Base-by-base conservation (phyloP, 352 stramenopile genomes). In the Nothophytophthora sp. region DNA sequence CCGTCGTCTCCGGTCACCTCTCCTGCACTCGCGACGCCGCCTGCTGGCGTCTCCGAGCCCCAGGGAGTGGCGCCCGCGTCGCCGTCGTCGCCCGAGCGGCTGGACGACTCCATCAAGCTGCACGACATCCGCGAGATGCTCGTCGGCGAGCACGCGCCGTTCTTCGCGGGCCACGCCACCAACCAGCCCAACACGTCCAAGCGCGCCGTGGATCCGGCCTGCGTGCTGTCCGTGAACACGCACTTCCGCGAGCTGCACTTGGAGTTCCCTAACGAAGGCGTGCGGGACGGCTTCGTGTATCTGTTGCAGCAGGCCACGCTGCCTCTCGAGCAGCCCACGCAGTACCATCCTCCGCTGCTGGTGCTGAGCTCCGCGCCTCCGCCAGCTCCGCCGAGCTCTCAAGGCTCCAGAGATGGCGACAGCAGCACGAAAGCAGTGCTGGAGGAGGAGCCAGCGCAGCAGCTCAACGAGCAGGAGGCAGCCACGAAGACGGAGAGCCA, bases 241-340 rank as follows among this genome's bases (percentile, higher is more conserved):
- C 71, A 72, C 8, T 80, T 77, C 43, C 77, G 81, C 19, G 73
- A 89, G 19, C 66, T 92, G 16, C 81, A 92, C 34, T 51, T 92
- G 9, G 79, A 88, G 52, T 86, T 92, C 36, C 39, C 76, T 4
- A 81, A 82, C 48, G 61, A 86, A 61, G 76, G 87, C 11, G 51
- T 70, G 9, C 78, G 81, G 25, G 69, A 92, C 64, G 78, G 75
- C 32, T 90, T 92, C 25, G 61, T 70, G 38, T 90, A 73, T 55
- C 55, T 90, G 58, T 60, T 92, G 1, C 63, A 90, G 38, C 80
- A 91, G 66, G 62, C 73, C 15, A 82, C 75, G 1, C 46, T 89
- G 22, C 80, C 77, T 28, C 60, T 89, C 7, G 57, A 73, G 11
- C 51, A 69, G 19, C 33, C 34, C 5, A 12, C 11, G 1, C 23